Conservation (phyloP, 1,139 yeast genomes). For the Diutina neorugosa region DNA sequence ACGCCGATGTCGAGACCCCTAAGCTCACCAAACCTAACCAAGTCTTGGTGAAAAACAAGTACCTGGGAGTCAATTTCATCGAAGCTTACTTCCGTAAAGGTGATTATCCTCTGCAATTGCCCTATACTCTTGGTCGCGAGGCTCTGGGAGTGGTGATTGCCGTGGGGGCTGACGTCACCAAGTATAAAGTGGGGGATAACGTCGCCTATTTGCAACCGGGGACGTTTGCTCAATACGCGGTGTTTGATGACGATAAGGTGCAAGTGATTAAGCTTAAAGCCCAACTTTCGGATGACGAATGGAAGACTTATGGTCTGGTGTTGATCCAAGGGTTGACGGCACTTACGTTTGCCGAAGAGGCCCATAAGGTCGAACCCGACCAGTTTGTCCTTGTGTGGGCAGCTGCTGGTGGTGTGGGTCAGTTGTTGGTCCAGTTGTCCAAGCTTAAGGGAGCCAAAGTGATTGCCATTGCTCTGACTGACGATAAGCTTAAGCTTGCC, state of each 20-base stretch:
- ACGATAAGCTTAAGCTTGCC: slow-evolving; percentile 50
- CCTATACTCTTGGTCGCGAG: slow-evolving; percentile 69
- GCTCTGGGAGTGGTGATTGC: slow-evolving; percentile 68
- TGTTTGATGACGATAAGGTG: slow-evolving; percentile 19
- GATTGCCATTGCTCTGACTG: slow-evolving; percentile 74
- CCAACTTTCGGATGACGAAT: slow-evolving; percentile 29
- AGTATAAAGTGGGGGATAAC: slow-evolving; percentile 57
- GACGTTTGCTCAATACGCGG: slow-evolving; percentile 67
- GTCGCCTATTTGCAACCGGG: slow-evolving; percentile 43
- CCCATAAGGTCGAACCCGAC: slow-evolving; percentile 52
- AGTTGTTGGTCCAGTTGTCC: slow-evolving; percentile 52
- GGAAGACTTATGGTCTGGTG: slow-evolving; percentile 47
- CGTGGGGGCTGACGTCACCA: slow-evolving; percentile 47
- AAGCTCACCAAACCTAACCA: slow-evolving; percentile 36
- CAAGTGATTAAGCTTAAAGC: slow-evolving; percentile 38
- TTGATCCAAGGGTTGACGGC: slow-evolving; percentile 74
- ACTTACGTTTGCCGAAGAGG: slow-evolving; percentile 51
- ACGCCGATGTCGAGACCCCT: slow-evolving; percentile 49
- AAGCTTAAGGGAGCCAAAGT: slow-evolving; percentile 57
- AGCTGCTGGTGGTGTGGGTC: slow-evolving; percentile 92
- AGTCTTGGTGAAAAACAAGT: slow-evolving; percentile 57
- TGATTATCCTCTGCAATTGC: slow-evolving; percentile 46
- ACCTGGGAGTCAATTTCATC: slow-evolving; percentile 71
- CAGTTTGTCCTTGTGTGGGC: slow-evolving; percentile 75
- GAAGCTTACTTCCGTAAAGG: slow-evolving; percentile 79